These are phyloP conservation scores for Coemansia sp. DNA, from an alignment of 371 early-diverging fungal species.

Conservation along the genomic window DNA sequence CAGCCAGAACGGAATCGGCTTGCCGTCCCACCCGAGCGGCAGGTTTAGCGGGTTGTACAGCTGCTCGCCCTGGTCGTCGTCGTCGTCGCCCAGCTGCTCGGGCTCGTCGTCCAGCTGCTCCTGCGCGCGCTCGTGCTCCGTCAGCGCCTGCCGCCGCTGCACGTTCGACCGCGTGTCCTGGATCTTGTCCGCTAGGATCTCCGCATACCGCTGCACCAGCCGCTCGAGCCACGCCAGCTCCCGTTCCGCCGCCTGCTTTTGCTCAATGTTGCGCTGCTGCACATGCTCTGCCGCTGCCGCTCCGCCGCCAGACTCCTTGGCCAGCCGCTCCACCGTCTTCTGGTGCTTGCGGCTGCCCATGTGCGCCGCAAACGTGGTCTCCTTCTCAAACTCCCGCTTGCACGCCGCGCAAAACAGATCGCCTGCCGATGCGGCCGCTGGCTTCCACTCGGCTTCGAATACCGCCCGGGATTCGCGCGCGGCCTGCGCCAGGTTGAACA, in stretches of 20 bases:
- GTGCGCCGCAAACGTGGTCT: conserved; percentile 83
- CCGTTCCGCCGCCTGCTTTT: conserved; percentile 46
- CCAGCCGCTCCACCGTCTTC: conserved; percentile 63
- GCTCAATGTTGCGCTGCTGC: conserved; percentile 37
- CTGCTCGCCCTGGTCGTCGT: conserved; percentile 84
- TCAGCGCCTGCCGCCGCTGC: conserved; percentile 92
- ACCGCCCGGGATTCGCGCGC: conserved; percentile 54
- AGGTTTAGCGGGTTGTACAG: conserved; percentile 96
- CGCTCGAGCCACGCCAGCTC: conserved; percentile 63
- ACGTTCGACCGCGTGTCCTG: conserved; percentile 85
- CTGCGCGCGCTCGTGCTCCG: conserved; percentile 81
- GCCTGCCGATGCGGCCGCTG: conserved; percentile 30
- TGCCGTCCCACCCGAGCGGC: conserved; percentile 98
- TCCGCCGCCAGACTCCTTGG: background rate
- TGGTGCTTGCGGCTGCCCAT: conserved; percentile 86
- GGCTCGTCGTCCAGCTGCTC: conserved; percentile 72
- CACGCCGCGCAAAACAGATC: conserved; percentile 79
- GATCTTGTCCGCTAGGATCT: conserved; percentile 60
- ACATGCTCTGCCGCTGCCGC: conserved; percentile 37
- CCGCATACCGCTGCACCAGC: conserved; percentile 62
- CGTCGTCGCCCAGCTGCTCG: conserved; percentile 65
- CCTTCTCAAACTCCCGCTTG: conserved; percentile 79
- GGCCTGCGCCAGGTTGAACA: conserved; percentile 66
- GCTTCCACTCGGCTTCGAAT: conserved; percentile 56
- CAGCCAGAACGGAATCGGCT: conserved; percentile 98